These are phyloP conservation scores for Trifolium subterraneum DNA, from an alignment of 306 rosid species.

Conservation along the genomic window DNA sequence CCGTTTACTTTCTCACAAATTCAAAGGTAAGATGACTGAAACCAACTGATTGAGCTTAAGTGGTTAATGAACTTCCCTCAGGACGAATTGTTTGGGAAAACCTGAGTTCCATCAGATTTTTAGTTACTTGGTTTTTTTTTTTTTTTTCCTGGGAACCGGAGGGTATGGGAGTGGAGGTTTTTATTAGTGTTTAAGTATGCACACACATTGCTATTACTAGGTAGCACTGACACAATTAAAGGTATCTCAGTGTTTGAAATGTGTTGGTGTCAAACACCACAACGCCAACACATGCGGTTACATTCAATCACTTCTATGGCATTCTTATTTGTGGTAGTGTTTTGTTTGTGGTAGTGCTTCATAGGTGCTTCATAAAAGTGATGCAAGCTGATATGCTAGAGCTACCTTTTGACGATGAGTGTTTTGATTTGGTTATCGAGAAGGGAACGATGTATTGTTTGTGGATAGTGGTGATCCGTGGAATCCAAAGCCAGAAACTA, in stretches of 20 bases:
- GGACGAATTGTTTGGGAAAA: too few relatives aligned
- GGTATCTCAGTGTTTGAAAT: too few relatives aligned
- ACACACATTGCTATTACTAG: too few relatives aligned
- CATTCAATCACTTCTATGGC: neutral
- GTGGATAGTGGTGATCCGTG: slow-evolving; percentile 96
- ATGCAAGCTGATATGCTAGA: slow-evolving; percentile 96
- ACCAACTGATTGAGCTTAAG: too few relatives aligned
- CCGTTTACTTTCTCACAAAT: slow-evolving; percentile 64
- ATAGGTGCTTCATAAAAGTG: slow-evolving; percentile 61
- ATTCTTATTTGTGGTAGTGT: too few relatives aligned
- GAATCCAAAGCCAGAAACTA: slow-evolving; percentile 78
- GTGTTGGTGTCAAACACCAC: neutral
- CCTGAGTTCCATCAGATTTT: too few relatives aligned
- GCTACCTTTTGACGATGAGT: slow-evolving; percentile 78
- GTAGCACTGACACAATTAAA: too few relatives aligned
- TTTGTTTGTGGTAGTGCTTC: neutral
- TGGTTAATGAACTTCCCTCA: too few relatives aligned
- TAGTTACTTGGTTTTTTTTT: too few relatives aligned
- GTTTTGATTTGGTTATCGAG: slow-evolving; percentile 91
- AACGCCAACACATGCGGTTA: neutral
- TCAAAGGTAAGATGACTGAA: slow-evolving; percentile 51
- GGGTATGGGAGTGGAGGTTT: too few relatives aligned
- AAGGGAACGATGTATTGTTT: slow-evolving; percentile 94
- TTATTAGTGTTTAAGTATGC: too few relatives aligned
- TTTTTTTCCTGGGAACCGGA: too few relatives aligned